A percentile compares a stretch with the other conserved stretches of the same genome.
phyloP scores from a whole-genome alignment of 257 asterid genomes.

The Knoxia roxburghii region DNA sequence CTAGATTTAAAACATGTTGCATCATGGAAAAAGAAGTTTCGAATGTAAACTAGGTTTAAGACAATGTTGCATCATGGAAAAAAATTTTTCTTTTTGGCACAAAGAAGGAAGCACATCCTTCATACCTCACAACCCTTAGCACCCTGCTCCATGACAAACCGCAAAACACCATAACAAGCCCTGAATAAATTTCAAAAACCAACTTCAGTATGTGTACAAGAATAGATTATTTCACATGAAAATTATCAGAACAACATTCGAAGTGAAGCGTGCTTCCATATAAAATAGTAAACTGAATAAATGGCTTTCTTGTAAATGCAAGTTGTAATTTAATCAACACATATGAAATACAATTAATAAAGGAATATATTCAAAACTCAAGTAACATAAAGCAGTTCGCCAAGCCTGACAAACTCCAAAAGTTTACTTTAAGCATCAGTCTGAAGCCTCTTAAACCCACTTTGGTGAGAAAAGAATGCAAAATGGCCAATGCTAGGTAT shows the following conservation, averaged over 20 bases:
- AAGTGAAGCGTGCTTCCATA: too few relatives aligned
- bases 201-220: neutral
- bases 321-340: too few relatives aligned
- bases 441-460: constrained; percentile 25
- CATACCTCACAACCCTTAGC: constrained; percentile 60
- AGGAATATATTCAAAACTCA: constrained; percentile 46
- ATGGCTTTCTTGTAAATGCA: too few relatives aligned
- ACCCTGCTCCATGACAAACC: constrained; percentile 57
- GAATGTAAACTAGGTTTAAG: too few relatives aligned
- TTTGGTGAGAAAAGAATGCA: constrained; percentile 13
- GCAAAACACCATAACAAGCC: constrained; percentile 50
- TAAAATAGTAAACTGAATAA: too few relatives aligned
- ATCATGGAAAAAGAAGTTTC: too few relatives aligned
- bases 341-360: constrained; percentile 10
- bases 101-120: too few relatives aligned
- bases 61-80: too few relatives aligned
- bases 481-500: neutral
- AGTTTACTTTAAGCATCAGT: constrained; percentile 25
- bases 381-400: constrained; percentile 27
- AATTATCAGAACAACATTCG: neutral
- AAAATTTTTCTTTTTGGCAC: too few relatives aligned
- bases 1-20: too few relatives aligned
- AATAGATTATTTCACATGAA: neutral
- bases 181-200: constrained; percentile 14
- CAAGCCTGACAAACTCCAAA: constrained; percentile 47